Percentiles rank a stretch among this genome's conserved stretches.
phyloP scores from a whole-genome alignment of 192 early-diverging fungal genomes.

The Obelidium mucronatum region DNA sequence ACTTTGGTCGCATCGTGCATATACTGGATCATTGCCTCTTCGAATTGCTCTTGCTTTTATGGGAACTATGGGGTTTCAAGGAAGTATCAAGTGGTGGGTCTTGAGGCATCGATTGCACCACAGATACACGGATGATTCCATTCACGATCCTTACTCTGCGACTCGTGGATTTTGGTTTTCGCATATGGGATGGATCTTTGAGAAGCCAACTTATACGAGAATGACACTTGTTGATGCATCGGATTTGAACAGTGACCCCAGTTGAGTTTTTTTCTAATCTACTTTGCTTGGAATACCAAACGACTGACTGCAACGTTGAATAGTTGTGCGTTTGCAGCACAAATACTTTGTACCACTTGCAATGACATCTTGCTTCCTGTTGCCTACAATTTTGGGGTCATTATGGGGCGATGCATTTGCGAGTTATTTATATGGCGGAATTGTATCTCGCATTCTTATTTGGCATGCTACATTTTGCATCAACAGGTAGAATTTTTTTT shows the following conservation, averaged over 20 bases:
- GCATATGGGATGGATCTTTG: slow-evolving; percentile 58
- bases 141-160: slow-evolving; percentile 55
- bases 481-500: slow-evolving; percentile 36
- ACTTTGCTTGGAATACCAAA: not conserved
- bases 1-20: slow-evolving; percentile 47
- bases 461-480: slow-evolving; percentile 56
- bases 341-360: slow-evolving; percentile 46
- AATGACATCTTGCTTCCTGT: slow-evolving; percentile 37
- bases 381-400: slow-evolving; percentile 40
- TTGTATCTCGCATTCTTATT: slow-evolving; percentile 44
- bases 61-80: slow-evolving; percentile 52
- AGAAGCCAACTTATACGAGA: slow-evolving; percentile 43
- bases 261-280: not conserved
- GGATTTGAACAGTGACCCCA: slow-evolving; percentile 43
- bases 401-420: slow-evolving; percentile 55
- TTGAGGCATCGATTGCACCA: slow-evolving; percentile 52
- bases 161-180: slow-evolving; percentile 50
- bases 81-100: slow-evolving; percentile 53
- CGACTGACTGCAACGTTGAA: not conserved
- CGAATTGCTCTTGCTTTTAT: slow-evolving; percentile 35
- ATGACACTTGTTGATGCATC: slow-evolving; percentile 48
- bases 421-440: slow-evolving; percentile 48
- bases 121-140: slow-evolving; percentile 50
- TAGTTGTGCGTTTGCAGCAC: slow-evolving; percentile 51
- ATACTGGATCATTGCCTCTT: slow-evolving; percentile 35